These are phyloP conservation scores for Physaria fendleri DNA, from an alignment of 345 rosid species.

Conservation along the genomic window DNA sequence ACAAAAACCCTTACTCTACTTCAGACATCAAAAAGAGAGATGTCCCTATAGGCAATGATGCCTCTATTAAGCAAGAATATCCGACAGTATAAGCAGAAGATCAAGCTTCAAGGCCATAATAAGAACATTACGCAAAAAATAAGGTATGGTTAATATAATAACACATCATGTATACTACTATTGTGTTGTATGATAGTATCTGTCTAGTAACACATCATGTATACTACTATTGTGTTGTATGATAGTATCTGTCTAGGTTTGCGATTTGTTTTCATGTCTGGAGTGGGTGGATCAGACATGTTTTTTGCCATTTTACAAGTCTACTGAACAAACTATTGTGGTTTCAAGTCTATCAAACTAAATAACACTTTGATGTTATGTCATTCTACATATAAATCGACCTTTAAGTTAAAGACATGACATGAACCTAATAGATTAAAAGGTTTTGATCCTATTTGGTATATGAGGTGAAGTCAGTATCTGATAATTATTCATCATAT, in stretches of 20 bases:
- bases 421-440: too few relatives aligned
- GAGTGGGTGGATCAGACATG: not conserved
- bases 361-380: slow-evolving; percentile 1
- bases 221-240: slow-evolving; percentile 17
- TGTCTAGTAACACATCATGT: slow-evolving; percentile 17
- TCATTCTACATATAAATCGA: too few relatives aligned
- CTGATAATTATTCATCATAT: too few relatives aligned
- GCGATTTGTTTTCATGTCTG: slow-evolving; percentile 11
- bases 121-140: not conserved
- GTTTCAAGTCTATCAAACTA: not conserved
- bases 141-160: not conserved
- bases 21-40: slow-evolving; percentile 33
- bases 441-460: too few relatives aligned
- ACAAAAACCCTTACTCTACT: slow-evolving; percentile 63
- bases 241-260: slow-evolving; percentile 13
- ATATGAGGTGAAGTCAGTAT: too few relatives aligned
- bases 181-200: slow-evolving; percentile 13
- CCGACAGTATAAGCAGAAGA: slow-evolving; percentile 17
- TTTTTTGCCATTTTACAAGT: not conserved
- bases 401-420: too few relatives aligned
- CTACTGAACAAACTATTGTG: not conserved
- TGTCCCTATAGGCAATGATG: slow-evolving; percentile 27
- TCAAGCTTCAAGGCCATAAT: slow-evolving; percentile 5
- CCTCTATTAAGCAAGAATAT: slow-evolving; percentile 32
- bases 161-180: not conserved